phyloP scores from a whole-genome alignment of 352 stramenopile species.

The Pelagophyceae sp. region DNA sequence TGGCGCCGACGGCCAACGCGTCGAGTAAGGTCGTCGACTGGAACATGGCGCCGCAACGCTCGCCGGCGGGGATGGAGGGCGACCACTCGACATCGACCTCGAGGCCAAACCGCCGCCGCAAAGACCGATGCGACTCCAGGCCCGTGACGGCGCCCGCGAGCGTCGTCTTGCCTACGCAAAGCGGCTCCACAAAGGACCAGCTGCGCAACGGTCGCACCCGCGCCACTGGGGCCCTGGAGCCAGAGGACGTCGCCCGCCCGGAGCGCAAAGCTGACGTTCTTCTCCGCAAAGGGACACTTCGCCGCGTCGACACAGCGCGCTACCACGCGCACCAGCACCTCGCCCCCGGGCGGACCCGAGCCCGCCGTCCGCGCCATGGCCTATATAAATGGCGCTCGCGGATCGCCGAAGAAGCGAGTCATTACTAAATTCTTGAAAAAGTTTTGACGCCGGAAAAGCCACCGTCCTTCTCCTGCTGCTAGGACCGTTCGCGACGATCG shows the following conservation, averaged over 20 bases:
- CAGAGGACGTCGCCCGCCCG: neutral
- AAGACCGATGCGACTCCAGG: neutral
- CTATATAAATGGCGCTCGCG: too few relatives aligned
- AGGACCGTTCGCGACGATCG: too few relatives aligned
- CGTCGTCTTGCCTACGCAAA: conserved; percentile 9
- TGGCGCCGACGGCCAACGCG: conserved; percentile 47
- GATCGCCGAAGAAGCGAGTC: too few relatives aligned
- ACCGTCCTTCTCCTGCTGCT: too few relatives aligned
- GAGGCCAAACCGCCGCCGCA: neutral
- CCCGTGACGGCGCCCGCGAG: neutral
- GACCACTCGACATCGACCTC: conserved; percentile 31
- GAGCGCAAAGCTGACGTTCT: neutral
- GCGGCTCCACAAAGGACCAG: too few relatives aligned
- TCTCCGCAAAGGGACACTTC: neutral
- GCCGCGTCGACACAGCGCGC: conserved; percentile 3
- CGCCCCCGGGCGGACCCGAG: too few relatives aligned
- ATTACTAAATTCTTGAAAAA: too few relatives aligned
- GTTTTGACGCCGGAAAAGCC: too few relatives aligned
- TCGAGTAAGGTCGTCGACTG: conserved; percentile 55
- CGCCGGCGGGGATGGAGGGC: conserved; percentile 29
- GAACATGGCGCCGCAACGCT: conserved; percentile 50
- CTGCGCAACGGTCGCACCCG: too few relatives aligned
- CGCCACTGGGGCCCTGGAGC: conserved; percentile 3
- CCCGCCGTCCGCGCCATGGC: too few relatives aligned
- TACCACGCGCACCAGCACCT: neutral